Percentiles rank a stretch among this genome's conserved stretches.
Conservation (phyloP, 1,284 basidiomycete species). For the Microbotryomycetes sp. region DNA sequence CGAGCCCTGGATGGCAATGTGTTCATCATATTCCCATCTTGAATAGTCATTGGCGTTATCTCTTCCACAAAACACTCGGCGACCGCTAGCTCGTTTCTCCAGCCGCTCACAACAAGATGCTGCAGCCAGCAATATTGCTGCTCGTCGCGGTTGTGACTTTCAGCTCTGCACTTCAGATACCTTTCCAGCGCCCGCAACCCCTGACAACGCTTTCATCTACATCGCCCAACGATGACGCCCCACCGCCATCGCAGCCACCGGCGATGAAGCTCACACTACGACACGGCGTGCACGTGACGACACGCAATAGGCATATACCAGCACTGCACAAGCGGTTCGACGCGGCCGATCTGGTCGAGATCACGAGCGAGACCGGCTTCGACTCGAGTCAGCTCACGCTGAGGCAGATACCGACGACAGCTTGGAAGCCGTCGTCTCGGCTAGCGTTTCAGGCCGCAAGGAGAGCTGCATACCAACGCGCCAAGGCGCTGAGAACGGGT, state of each 20-base stretch:
- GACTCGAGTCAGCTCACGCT: slow-evolving; percentile 5
- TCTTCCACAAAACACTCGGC: no score
- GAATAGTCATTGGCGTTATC: no score
- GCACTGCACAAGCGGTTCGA: slow-evolving; percentile 20
- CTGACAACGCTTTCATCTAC: not conserved
- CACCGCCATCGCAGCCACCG: not conserved
- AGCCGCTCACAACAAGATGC: no score
- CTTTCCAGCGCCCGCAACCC: slow-evolving; percentile 2
- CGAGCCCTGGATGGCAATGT: no score
- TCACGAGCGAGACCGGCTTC: not conserved
- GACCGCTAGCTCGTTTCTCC: no score
- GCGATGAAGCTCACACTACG: slow-evolving; percentile 18
- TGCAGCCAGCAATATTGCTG: not conserved
- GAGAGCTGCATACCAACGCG: not conserved
- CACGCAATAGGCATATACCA: slow-evolving; percentile 3
- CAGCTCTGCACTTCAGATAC: slow-evolving; percentile 19
- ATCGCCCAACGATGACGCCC: slow-evolving; percentile 3
- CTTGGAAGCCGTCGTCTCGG: slow-evolving; percentile 12
- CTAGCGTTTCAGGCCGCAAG: slow-evolving; percentile 24
- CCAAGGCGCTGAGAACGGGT: slow-evolving; percentile 2
- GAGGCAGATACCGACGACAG: not conserved
- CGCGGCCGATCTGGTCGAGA: slow-evolving; percentile 10
- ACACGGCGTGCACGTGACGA: slow-evolving; percentile 29
- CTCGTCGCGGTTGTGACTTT: not conserved
- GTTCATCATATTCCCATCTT: no score